A percentile compares a stretch with the other conserved stretches of the same genome.
Conservation (phyloP, 345 rosid genomes). For the Hypericum perforatum region DNA sequence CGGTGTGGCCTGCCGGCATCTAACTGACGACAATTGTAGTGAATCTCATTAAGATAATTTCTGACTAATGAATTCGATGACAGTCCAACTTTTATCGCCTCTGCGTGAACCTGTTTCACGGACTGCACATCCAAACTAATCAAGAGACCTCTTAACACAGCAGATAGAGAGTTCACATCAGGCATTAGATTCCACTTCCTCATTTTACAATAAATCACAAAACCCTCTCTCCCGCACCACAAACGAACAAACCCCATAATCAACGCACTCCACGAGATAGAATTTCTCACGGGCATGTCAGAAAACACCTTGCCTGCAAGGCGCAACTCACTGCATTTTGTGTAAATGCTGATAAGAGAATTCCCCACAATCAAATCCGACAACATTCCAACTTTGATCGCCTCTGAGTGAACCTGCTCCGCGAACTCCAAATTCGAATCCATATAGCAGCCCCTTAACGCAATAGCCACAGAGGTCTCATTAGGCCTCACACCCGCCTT, state of each 20-base stretch:
- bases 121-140: slow-evolving; percentile 23
- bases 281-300: neutral
- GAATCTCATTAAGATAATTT: slow-evolving; percentile 37
- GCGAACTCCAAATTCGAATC: too few relatives aligned
- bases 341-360: slow-evolving; percentile 23
- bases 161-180: neutral
- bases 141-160: slow-evolving; percentile 32
- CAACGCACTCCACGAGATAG: slow-evolving; percentile 2
- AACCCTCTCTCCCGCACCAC: neutral
- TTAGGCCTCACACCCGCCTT: slow-evolving; percentile 36
- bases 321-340: slow-evolving; percentile 20
- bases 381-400: too few relatives aligned
- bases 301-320: slow-evolving; percentile 21
- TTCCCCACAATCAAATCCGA: too few relatives aligned
- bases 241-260: neutral
- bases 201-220: neutral
- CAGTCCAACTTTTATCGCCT: slow-evolving; percentile 26
- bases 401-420: too few relatives aligned
- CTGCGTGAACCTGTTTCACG: slow-evolving; percentile 35
- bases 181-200: neutral
- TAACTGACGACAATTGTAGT: slow-evolving; percentile 34
- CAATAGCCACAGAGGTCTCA: slow-evolving; percentile 45
- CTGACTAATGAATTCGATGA: slow-evolving; percentile 30
- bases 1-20: slow-evolving; percentile 26
- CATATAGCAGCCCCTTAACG: too few relatives aligned